Base-by-base conservation (phyloP, 805 yeast species). In the Spathaspora sp. region DNA sequence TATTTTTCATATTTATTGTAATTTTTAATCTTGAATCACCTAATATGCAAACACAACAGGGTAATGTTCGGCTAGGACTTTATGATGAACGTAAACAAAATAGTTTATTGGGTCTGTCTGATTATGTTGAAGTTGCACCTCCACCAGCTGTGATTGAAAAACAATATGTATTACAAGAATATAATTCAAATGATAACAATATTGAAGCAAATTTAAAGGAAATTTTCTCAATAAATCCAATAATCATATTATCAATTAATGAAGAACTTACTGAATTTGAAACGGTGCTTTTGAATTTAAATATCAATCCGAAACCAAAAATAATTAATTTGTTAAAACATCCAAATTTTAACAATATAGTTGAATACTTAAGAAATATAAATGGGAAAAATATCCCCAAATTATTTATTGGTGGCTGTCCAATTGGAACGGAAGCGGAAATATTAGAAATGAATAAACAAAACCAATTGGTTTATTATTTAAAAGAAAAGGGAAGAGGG, bases 301-400 rank as follows among this genome's bases (percentile, higher is more conserved):
- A 59, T 42, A 66, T 70, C 29, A 60, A 57, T 16, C 75, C 75
- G 3, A 72, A 68, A 53, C 69, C 73, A 26, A 62, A 63, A 47
- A 56, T 62, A 17, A 64, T 70, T 6, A 59, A 68, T 50, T 58
- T 70, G 42, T 55, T 52, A 20, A 66, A 63, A 49, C 75, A 70
- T 54, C 75, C 75, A 38, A 58, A 68, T 47, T 59, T 59, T 43
- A 45, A 49, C 3, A 57, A 57, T 19, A 61, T 70, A 38, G 50
- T 63, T 26, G 51, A 54, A 0, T 68, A 69, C 54, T 60, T 70
- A 47, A 59, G 61, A 50, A 45, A 49, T 20, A 5, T 50, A 23
- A 49, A 54, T 18, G 53, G 48, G 10, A 51, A 50, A 23, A 60
- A 61, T 44, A 63, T 70, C 28, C 75, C 74, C 1, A 59, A 72